Evolutionary conservation across 257 asterid genomes (phyloP).

Genomic region (Nicotiana knightiana): DNA sequence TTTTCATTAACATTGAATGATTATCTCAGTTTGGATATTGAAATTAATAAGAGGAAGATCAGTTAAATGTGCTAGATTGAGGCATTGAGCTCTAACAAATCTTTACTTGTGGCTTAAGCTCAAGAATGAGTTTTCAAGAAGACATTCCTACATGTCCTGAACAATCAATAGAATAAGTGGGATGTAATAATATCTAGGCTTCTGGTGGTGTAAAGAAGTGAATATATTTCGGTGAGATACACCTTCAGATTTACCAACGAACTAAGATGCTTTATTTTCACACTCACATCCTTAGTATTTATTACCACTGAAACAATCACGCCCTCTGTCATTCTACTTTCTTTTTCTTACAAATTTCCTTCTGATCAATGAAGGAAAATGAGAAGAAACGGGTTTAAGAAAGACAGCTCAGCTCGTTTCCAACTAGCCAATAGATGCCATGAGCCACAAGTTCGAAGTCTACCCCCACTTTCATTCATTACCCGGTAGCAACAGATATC

Average conservation of each 20-base stretch:
- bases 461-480: no score
- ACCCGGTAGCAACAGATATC: no score
- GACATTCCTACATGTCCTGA: not conserved
- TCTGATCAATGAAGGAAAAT: not conserved
- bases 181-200: not conserved
- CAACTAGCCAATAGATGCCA: no score
- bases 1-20: not conserved
- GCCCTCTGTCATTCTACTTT: not conserved
- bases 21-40: not conserved
- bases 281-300: not conserved
- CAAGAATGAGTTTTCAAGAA: not conserved
- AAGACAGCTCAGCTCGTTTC: not conserved
- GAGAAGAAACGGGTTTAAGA: not conserved
- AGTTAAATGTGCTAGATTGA: not conserved
- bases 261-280: conserved; percentile 2
- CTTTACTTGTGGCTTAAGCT: not conserved
- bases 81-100: not conserved
- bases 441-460: no score
- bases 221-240: not conserved
- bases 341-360: not conserved
- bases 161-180: not conserved
- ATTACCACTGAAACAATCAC: not conserved
- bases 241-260: not conserved
- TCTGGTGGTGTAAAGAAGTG: not conserved
- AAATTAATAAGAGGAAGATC: not conserved